Percentiles rank a stretch among this genome's conserved stretches.
phyloP scores from a whole-genome alignment of 371 early-diverging fungal species.

The Mortierella sp. region DNA sequence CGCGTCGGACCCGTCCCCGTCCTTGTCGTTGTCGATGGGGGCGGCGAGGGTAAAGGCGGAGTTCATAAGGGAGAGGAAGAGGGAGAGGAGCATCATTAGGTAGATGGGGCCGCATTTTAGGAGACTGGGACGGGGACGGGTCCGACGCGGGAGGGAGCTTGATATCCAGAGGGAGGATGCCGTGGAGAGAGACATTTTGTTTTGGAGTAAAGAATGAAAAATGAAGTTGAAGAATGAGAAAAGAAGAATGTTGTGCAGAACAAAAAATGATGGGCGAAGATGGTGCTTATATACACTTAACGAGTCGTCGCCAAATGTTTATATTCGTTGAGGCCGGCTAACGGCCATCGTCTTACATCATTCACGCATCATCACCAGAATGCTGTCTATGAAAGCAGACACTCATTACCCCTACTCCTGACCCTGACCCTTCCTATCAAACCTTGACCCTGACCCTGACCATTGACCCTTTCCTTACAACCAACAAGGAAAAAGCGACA shows the following conservation, averaged over 20 bases:
- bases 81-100: constrained; percentile 23
- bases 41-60: constrained; percentile 22
- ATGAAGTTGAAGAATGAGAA: neutral
- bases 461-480: neutral
- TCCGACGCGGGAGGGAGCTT: constrained; percentile 15
- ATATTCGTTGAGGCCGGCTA: neutral
- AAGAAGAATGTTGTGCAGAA: neutral
- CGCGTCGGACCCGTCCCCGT: too few species aligned
- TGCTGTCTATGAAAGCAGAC: neutral
- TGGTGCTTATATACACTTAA: neutral
- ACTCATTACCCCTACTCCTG: neutral
- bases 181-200: neutral
- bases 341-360: constrained; percentile 10
- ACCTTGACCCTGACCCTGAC: neutral
- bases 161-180: constrained; percentile 7
- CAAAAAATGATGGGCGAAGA: neutral
- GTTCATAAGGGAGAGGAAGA: constrained; percentile 21
- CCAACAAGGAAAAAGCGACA: neutral
- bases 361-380: neutral
- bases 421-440: neutral
- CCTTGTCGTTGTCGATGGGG: constrained; percentile 16
- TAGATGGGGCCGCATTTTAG: constrained; percentile 14
- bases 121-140: neutral
- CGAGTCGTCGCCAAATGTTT: neutral
- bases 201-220: neutral